Evolutionary conservation across 2,329 filamentous ascomycete genomes (phyloP).

Genomic region (Pestalotiopsis sp.): DNA sequence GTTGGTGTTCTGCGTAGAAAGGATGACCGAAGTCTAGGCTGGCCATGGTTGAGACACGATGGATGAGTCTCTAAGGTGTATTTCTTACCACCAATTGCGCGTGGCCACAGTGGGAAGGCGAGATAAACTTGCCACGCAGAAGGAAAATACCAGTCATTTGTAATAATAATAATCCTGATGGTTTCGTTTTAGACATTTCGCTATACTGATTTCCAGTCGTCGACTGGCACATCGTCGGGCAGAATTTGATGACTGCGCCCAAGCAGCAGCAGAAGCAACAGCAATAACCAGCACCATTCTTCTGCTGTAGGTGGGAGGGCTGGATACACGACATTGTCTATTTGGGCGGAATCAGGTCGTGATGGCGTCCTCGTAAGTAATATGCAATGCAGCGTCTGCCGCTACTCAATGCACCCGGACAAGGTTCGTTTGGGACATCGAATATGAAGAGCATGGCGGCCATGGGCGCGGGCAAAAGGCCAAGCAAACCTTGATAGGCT

Average conservation of each 20-base stretch:
- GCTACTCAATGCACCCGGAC: neutral
- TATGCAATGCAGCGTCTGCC: neutral
- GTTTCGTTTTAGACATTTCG: too few species aligned
- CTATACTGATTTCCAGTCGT: too few species aligned
- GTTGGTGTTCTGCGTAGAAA: neutral
- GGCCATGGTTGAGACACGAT: neutral
- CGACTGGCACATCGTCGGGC: too few species aligned
- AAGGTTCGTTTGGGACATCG: neutral
- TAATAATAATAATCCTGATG: too few species aligned
- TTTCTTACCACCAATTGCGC: neutral
- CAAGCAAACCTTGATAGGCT: conserved; percentile 7
- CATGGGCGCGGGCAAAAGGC: neutral
- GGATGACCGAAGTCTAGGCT: neutral
- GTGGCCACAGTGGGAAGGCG: too few species aligned
- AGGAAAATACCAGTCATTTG: too few species aligned
- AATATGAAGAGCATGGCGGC: neutral
- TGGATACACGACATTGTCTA: neutral
- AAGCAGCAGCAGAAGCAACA: too few species aligned
- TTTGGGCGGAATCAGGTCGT: neutral
- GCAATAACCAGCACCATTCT: too few species aligned
- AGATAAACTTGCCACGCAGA: too few species aligned
- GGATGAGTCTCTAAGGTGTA: neutral
- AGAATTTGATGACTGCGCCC: too few species aligned
- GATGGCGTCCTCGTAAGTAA: neutral
- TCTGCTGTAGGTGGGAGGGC: neutral